Evolutionary conservation across 331 rosid species (phyloP).

Genomic region (Arachis monticola): DNA sequence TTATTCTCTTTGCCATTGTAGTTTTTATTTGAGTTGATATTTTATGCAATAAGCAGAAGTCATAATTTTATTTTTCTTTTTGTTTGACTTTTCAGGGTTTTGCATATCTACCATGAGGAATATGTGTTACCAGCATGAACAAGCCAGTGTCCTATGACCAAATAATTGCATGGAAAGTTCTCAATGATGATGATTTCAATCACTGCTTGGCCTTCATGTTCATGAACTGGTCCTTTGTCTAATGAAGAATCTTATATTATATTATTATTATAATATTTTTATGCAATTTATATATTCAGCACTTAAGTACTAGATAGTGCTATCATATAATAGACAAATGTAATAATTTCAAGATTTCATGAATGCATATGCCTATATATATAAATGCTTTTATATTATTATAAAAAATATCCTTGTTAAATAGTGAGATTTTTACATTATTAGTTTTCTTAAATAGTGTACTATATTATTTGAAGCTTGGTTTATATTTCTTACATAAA

Average conservation of each 20-base stretch:
- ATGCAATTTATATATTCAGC: constrained; percentile 41
- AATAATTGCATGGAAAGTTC: constrained; percentile 90
- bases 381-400: background rate
- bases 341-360: constrained; percentile 40
- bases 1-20: background rate
- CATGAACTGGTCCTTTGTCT: constrained; percentile 48
- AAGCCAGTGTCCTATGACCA: constrained; percentile 87
- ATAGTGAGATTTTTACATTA: background rate
- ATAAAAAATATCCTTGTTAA: background rate
- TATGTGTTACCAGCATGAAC: constrained; percentile 91
- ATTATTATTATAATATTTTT: background rate
- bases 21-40: background rate
- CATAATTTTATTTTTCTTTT: background rate
- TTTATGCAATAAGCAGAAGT: background rate
- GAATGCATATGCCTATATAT: background rate
- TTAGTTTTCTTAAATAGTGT: no score
- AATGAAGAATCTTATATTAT: constrained; percentile 36
- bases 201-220: no score
- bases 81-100: constrained; percentile 61
- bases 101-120: constrained; percentile 78
- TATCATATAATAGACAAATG: constrained; percentile 24
- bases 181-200: constrained; percentile 80
- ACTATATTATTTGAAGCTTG: no score
- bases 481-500: no score
- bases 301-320: constrained; percentile 39